phyloP scores from a whole-genome alignment of 306 rosid genomes.

The Vigna radiata region DNA sequence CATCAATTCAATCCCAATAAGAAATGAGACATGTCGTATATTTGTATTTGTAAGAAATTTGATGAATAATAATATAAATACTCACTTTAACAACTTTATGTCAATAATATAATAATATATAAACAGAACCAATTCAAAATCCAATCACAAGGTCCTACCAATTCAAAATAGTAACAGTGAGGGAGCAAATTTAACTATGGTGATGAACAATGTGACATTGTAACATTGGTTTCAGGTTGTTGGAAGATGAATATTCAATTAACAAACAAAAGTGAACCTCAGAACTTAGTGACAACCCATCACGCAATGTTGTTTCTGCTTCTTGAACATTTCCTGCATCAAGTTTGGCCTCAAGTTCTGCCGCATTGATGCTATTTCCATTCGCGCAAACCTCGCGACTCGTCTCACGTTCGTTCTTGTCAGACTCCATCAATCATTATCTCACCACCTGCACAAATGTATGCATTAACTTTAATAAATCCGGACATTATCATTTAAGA shows the following conservation, averaged over 20 bases:
- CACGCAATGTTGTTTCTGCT: slow-evolving; percentile 84
- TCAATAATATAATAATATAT: no score
- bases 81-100: no score
- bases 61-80: no score
- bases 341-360: slow-evolving; percentile 82
- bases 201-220: no score
- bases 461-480: slow-evolving; percentile 9
- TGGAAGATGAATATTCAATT: no score
- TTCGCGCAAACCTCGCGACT: slow-evolving; percentile 69
- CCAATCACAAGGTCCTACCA: background rate
- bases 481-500: slow-evolving; percentile 1
- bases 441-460: slow-evolving; percentile 1
- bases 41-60: background rate
- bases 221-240: no score
- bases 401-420: slow-evolving; percentile 43
- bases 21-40: background rate
- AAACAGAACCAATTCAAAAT: no score
- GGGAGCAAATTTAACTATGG: no score
- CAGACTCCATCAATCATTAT: slow-evolving; percentile 65
- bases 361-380: slow-evolving; percentile 65
- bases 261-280: slow-evolving; percentile 58
- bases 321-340: slow-evolving; percentile 92
- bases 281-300: slow-evolving; percentile 84
- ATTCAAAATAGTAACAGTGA: background rate
- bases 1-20: slow-evolving; percentile 16